These are phyloP conservation scores for Auxenochlorella pyrenoidosa DNA, from an alignment of 139 green algal species.

Conservation along the genomic window DNA sequence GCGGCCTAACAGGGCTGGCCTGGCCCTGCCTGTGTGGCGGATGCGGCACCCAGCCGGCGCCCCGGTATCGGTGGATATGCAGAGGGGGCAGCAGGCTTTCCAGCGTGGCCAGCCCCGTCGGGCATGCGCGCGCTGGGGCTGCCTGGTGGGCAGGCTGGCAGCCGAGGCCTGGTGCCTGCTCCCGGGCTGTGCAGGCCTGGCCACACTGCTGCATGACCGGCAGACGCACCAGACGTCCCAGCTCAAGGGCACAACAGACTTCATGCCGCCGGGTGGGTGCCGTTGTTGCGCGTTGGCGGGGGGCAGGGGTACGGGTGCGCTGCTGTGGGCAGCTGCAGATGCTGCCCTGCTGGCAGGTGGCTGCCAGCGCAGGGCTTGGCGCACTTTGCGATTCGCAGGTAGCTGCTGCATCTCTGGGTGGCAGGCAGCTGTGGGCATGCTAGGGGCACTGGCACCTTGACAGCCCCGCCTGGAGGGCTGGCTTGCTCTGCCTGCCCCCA, in stretches of 20 bases:
- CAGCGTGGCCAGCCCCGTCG: background rate
- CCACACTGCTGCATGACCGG: background rate
- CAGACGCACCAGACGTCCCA: constrained; percentile 2
- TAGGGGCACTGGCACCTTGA: background rate
- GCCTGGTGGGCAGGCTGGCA: background rate
- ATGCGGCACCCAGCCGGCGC: too few species aligned
- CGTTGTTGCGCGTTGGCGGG: background rate
- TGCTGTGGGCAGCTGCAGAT: background rate
- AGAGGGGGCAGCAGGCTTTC: too few species aligned
- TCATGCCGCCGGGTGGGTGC: constrained; percentile 20
- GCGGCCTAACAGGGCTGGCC: background rate
- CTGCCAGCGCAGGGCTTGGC: background rate
- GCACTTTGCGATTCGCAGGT: too few species aligned
- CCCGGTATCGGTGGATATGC: too few species aligned
- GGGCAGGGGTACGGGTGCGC: background rate
- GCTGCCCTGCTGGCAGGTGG: background rate
- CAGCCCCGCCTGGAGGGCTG: too few species aligned
- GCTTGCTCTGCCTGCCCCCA: background rate
- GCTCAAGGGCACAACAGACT: constrained; percentile 20
- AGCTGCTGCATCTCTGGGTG: too few species aligned
- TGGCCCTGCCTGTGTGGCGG: background rate
- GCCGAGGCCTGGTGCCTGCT: background rate
- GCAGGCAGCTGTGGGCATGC: background rate
- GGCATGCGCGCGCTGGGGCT: background rate
- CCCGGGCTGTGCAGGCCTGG: background rate